Conservation (phyloP, 352 stramenopile species). For the Ophiocytium majus region DNA sequence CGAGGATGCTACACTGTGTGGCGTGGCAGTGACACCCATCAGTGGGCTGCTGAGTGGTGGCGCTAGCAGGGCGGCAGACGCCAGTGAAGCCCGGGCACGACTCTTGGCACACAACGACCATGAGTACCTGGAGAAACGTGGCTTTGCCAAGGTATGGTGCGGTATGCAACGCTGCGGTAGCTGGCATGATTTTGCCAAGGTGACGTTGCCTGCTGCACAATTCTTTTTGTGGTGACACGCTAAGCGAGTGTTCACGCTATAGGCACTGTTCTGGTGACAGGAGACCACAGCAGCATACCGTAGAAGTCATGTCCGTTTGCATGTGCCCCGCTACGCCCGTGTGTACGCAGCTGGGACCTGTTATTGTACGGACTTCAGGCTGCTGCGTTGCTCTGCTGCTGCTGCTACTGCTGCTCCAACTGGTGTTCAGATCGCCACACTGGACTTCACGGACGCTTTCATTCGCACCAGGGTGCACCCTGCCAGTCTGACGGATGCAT, state of each 20-base stretch:
- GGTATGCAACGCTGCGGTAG: too few species aligned
- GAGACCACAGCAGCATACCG: too few species aligned
- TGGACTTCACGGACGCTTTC: conserved; percentile 57
- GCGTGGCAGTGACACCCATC: neutral
- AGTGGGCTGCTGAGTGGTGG: neutral
- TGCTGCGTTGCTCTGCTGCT: neutral
- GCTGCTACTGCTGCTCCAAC: too few species aligned
- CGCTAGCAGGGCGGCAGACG: neutral
- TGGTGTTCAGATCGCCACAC: conserved; percentile 53
- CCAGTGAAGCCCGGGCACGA: neutral
- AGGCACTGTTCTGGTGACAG: too few species aligned
- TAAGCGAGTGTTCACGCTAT: too few species aligned
- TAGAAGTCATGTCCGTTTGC: too few species aligned
- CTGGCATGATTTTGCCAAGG: too few species aligned
- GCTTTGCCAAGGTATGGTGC: conserved; percentile 24
- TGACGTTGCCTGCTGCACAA: too few species aligned
- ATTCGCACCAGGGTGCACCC: conserved; percentile 37
- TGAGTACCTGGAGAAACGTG: conserved; percentile 19
- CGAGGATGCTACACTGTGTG: conserved; percentile 47
- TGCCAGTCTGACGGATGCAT: conserved; percentile 28
- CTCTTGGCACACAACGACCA: neutral
- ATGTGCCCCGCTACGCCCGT: too few species aligned
- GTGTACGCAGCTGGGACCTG: too few species aligned
- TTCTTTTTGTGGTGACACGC: too few species aligned
- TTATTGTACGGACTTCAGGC: too few species aligned